Conservation (phyloP, 176 grass and related monocot genomes). For the Phoenix dactylifera region DNA sequence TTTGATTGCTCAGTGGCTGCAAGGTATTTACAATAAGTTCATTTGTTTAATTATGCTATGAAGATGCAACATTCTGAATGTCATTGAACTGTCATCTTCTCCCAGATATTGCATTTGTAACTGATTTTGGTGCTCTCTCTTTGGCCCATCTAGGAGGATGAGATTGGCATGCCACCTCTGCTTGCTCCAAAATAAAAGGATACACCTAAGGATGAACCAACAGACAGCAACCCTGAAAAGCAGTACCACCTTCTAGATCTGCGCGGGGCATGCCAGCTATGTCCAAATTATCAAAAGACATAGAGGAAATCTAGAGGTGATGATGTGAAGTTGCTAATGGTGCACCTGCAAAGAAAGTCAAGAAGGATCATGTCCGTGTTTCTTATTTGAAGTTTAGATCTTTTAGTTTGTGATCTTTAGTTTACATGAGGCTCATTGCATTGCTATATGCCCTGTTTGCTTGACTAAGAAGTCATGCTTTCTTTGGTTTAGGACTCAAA, state of each 20-base stretch:
- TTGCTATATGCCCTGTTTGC: no score
- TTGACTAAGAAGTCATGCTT: background rate
- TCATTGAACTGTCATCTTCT: no score
- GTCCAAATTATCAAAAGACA: constrained; percentile 69
- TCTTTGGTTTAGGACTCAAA: constrained; percentile 34
- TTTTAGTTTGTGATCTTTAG: no score
- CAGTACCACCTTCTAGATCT: constrained; percentile 34
- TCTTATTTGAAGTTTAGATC: background rate
- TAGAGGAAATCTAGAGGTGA: constrained; percentile 74
- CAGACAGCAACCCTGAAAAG: constrained; percentile 34
- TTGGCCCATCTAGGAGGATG: constrained; percentile 51
- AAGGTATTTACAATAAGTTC: no score
- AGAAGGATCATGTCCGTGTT: constrained; percentile 59
- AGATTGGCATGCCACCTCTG: constrained; percentile 51
- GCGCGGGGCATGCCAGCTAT: constrained; percentile 38
- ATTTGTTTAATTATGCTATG: no score
- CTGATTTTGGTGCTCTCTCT: constrained; percentile 11
- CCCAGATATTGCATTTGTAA: no score
- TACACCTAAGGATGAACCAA: background rate
- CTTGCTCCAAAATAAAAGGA: constrained; percentile 80
- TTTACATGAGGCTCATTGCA: no score
- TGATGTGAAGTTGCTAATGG: constrained; percentile 43
- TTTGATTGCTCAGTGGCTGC: no score
- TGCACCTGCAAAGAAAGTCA: constrained; percentile 70
- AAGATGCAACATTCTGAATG: no score